A percentile compares a stretch with the other conserved stretches of the same genome.
Evolutionary conservation across 257 asterid genomes (phyloP).

Genomic region (Hygrophila difformis): DNA sequence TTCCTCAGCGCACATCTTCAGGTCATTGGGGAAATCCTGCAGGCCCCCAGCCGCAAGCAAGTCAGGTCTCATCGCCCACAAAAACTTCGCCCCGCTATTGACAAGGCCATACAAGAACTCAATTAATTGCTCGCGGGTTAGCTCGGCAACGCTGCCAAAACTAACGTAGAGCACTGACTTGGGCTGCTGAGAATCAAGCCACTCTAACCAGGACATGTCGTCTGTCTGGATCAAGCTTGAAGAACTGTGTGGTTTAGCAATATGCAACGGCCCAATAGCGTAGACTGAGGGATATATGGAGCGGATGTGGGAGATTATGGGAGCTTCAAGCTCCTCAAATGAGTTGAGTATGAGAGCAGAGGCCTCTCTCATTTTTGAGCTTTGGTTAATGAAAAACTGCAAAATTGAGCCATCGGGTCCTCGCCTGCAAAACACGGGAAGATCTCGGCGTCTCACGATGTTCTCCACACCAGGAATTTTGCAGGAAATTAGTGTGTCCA

Average conservation of each 20-base stretch:
- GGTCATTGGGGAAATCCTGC: constrained; percentile 10
- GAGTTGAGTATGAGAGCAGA: constrained; percentile 14
- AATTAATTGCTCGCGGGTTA: constrained; percentile 3
- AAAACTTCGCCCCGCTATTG: constrained; percentile 5
- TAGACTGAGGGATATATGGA: background rate
- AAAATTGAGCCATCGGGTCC: constrained; percentile 8
- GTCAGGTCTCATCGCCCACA: constrained; percentile 16
- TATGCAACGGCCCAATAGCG: constrained; percentile 9
- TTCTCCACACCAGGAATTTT: constrained; percentile 28
- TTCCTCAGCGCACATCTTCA: background rate
- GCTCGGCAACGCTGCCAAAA: background rate
- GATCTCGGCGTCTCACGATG: constrained; percentile 27
- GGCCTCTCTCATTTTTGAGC: constrained; percentile 20
- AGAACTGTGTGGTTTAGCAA: background rate
- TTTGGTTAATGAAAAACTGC: constrained; percentile 26
- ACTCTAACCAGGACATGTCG: background rate
- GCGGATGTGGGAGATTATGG: background rate
- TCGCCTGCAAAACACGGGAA: constrained; percentile 26
- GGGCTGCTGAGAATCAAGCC: background rate
- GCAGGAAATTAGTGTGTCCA: constrained; percentile 19
- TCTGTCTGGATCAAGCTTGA: constrained; percentile 1
- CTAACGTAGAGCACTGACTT: constrained; percentile 1
- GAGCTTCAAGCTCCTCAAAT: constrained; percentile 11
- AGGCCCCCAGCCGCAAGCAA: background rate
- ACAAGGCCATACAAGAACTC: constrained; percentile 11